These are phyloP conservation scores for Penicilliopsis zonata DNA, from an alignment of 495 filamentous ascomycete genomes.

Conservation along the genomic window DNA sequence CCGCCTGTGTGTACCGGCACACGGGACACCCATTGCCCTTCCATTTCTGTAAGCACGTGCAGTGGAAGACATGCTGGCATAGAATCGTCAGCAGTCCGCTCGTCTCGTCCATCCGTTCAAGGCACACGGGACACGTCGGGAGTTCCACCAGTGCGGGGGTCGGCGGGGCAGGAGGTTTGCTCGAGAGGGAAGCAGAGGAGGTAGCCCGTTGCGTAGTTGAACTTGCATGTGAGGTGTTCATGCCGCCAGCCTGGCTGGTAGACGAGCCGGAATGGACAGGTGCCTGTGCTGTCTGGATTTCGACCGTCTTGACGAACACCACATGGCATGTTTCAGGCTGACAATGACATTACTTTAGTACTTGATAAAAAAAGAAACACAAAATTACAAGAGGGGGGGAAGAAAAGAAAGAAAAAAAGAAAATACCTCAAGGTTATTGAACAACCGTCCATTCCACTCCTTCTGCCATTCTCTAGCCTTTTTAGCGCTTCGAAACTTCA, in stretches of 20 bases:
- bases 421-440: conserved; percentile 85
- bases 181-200: conserved; percentile 42
- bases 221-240: conserved; percentile 25
- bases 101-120: conserved; percentile 97
- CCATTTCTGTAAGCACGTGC: conserved; percentile 94
- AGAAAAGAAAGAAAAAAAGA: background rate
- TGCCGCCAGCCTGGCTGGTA: conserved; percentile 17
- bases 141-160: conserved; percentile 84
- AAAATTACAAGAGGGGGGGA: conserved; percentile 3
- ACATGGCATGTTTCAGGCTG: conserved; percentile 96
- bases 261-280: conserved; percentile 8
- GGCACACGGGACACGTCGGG: conserved; percentile 90
- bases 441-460: conserved; percentile 89
- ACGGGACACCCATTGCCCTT: conserved; percentile 87
- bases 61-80: conserved; percentile 98
- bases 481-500: conserved; percentile 77
- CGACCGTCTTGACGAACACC: conserved; percentile 85
- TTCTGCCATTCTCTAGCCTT: conserved; percentile 69
- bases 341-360: conserved; percentile 9
- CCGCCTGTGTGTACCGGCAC: conserved; percentile 73
- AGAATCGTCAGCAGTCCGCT: conserved; percentile 89
- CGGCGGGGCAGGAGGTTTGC: conserved; percentile 82
- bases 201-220: conserved; percentile 30
- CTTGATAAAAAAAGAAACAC: background rate
- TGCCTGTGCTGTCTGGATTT: conserved; percentile 37